Conservation (phyloP, 164 flowering plant species). For the Tinospora cordifolia region DNA sequence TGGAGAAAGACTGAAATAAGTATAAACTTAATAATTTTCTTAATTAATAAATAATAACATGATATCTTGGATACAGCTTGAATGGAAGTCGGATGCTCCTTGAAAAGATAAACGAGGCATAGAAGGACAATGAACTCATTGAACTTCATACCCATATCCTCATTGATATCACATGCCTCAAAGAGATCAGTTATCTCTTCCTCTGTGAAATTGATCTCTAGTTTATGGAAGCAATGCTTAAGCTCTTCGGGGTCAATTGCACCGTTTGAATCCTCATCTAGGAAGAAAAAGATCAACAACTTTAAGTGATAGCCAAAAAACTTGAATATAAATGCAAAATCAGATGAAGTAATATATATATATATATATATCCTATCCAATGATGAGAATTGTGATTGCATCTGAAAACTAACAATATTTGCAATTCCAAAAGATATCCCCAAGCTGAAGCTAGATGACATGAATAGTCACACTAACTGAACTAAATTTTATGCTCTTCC, state of each 20-base stretch:
- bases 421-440: no score
- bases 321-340: no score
- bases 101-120: conserved; percentile 87
- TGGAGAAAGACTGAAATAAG: background rate
- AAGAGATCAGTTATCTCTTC: conserved; percentile 82
- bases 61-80: conserved; percentile 49
- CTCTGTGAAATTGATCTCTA: conserved; percentile 59
- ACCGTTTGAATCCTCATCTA: conserved; percentile 84
- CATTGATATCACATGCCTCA: conserved; percentile 76
- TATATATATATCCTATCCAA: no score
- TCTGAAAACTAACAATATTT: no score
- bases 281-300: conserved; percentile 1
- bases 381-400: no score
- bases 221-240: conserved; percentile 56
- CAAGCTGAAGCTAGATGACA: no score
- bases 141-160: conserved; percentile 69
- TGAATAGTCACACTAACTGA: no score
- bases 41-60: background rate
- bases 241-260: conserved; percentile 79
- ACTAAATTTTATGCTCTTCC: no score
- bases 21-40: background rate
- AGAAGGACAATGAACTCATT: conserved; percentile 92
- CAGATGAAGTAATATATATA: no score
- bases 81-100: conserved; percentile 50
- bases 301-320: no score